Evolutionary conservation across 1,284 basidiomycete species (phyloP).

Genomic region (Meripilus lineatus): DNA sequence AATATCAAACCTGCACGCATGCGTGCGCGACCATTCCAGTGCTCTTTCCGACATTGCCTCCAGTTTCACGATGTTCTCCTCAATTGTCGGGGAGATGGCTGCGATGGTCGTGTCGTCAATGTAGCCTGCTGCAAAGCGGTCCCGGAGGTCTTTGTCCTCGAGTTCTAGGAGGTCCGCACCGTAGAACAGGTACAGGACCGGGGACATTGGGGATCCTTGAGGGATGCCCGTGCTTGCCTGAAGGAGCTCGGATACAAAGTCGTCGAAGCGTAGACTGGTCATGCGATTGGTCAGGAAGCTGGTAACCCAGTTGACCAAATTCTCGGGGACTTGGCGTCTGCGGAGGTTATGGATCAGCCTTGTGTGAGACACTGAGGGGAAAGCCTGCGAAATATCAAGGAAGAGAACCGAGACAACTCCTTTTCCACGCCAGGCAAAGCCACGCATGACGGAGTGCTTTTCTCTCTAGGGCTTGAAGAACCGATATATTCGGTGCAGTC

Average conservation of each 20-base stretch:
- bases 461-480: too few relatives aligned
- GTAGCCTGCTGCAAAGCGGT: too few relatives aligned
- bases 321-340: constrained; percentile 21
- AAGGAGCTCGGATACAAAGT: constrained; percentile 19
- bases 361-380: constrained; percentile 27
- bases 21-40: constrained; percentile 18
- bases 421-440: constrained; percentile 17
- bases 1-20: constrained; percentile 21
- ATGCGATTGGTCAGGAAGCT: constrained; percentile 17
- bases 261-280: constrained; percentile 27
- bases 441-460: too few relatives aligned
- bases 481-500: too few relatives aligned
- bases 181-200: constrained; percentile 30
- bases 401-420: constrained; percentile 31
- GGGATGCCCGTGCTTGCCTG: constrained; percentile 26
- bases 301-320: constrained; percentile 20
- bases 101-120: too few relatives aligned
- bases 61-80: too few relatives aligned
- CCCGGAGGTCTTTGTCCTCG: too few relatives aligned
- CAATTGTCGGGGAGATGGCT: too few relatives aligned
- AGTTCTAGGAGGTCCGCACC: too few relatives aligned
- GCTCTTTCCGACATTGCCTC: too few relatives aligned
- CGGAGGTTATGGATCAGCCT: constrained; percentile 29
- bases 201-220: constrained; percentile 31
- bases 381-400: constrained; percentile 37